A percentile compares a stretch with the other conserved stretches of the same genome.
Evolutionary conservation across 2,329 filamentous ascomycete genomes (phyloP).

Genomic region (Nigrograna mackinnonii): DNA sequence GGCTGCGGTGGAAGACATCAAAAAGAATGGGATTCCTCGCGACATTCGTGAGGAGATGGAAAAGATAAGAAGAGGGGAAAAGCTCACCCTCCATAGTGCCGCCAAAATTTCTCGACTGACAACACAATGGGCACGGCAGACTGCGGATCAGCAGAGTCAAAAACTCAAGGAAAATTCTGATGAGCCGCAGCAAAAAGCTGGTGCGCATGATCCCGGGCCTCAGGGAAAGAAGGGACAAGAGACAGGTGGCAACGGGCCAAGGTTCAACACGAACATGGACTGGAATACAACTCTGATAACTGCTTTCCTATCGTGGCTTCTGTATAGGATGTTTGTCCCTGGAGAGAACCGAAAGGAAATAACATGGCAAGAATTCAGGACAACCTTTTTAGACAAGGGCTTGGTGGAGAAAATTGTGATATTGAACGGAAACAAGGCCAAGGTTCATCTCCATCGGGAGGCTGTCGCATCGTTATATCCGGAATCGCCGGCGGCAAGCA

Average conservation of each 20-base stretch:
- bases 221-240: slow-evolving; percentile 26
- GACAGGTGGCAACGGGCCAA: slow-evolving; percentile 11
- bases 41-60: slow-evolving; percentile 69
- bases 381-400: slow-evolving; percentile 92
- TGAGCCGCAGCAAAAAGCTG: slow-evolving; percentile 47
- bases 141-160: slow-evolving; percentile 42
- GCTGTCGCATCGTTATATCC: slow-evolving; percentile 73
- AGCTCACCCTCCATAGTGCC: slow-evolving; percentile 57
- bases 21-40: slow-evolving; percentile 69
- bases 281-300: slow-evolving; percentile 60
- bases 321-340: slow-evolving; percentile 65
- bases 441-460: slow-evolving; percentile 78
- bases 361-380: slow-evolving; percentile 96
- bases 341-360: slow-evolving; percentile 76
- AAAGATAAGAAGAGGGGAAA: slow-evolving; percentile 53
- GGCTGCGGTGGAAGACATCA: slow-evolving; percentile 64
- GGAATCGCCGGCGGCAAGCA: slow-evolving; percentile 70
- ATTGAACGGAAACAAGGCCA: slow-evolving; percentile 75
- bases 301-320: slow-evolving; percentile 63
- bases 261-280: slow-evolving; percentile 47
- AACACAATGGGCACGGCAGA: slow-evolving; percentile 58
- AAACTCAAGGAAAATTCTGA: slow-evolving; percentile 24
- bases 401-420: slow-evolving; percentile 90
- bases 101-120: slow-evolving; percentile 64
- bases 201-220: slow-evolving; percentile 50